Evolutionary conservation across 352 stramenopile species (phyloP), one percentile per base, ranked within the genome.

Genomic region (Pythium apleroticum): DNA sequence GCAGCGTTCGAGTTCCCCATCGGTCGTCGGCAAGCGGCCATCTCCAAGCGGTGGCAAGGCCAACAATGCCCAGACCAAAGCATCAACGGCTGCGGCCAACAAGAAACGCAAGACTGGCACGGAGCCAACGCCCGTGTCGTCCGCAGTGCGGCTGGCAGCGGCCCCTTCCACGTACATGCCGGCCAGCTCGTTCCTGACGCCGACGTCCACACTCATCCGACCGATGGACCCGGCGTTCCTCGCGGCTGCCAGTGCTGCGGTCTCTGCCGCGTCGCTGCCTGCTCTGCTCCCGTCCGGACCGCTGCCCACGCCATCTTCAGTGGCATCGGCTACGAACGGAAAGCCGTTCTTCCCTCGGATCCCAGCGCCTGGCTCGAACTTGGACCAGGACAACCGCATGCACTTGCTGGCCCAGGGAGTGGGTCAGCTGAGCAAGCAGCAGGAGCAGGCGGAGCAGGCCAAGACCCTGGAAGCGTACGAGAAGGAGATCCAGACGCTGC

Each of bases 401-500:
- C 82, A 91, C 55, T 48, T 91, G 61, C 65, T 91, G 15, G 78
- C 74, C 6, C 76, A 89, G 63, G 75, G 80, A 22, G 78, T 80
- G 0, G 78, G 78, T 3, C 80, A 86, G 28, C 46, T 89, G 63
- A 91, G 80, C 72, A 81, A 89, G 63, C 79, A 90, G 55, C 70
- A 86, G 50, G 60, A 72, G 37, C 60, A 68, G 39, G 59, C 64
- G 39, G 30, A 35, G 28, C 43, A 63, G 25, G 59, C 63, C 6
- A 52, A 46, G 68, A 83, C 67, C 31, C 30, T 75, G 3, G 82
- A 87, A n/a, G 50, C 63, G 66, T 90, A 87, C 62, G 77, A 91
- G 66, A 80, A 87, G 65, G 83, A 91, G 62, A 69, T 90, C 45
- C 69, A 88, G 65, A 73, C 71, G 59, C 66, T 91, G 57, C 80